These are phyloP conservation scores for Lentithecium fluviatile DNA, from an alignment of 495 filamentous ascomycete genomes.

Conservation along the genomic window DNA sequence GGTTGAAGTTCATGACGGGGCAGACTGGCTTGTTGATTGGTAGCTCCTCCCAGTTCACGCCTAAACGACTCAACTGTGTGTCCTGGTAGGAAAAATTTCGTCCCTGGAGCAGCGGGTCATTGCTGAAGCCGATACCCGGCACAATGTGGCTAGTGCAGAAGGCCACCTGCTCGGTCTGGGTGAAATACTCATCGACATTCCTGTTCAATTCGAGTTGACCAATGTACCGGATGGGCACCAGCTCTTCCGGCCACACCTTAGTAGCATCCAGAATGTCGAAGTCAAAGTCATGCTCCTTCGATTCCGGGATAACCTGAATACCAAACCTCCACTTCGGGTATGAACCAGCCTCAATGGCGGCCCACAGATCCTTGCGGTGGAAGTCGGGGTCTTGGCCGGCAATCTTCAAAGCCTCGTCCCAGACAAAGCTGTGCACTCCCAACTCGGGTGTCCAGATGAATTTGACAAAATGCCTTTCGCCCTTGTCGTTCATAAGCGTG, in stretches of 20 bases:
- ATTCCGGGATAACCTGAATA: conserved; percentile 72
- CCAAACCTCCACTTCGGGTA: conserved; percentile 85
- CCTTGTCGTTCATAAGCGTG: conserved; percentile 67
- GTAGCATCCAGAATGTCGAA: conserved; percentile 93
- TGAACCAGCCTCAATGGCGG: conserved; percentile 72
- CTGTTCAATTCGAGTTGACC: conserved; percentile 80
- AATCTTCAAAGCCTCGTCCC: conserved; percentile 86
- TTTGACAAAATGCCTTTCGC: conserved; percentile 76
- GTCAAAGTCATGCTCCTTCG: conserved; percentile 74
- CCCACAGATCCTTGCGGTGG: conserved; percentile 77
- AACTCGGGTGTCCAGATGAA: conserved; percentile 76
- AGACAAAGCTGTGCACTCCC: conserved; percentile 80
- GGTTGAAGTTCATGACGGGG: conserved; percentile 77
- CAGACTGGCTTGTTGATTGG: conserved; percentile 79
- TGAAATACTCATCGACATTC: conserved; percentile 82
- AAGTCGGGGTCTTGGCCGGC: conserved; percentile 82
- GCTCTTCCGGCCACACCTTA: conserved; percentile 86
- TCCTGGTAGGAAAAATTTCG: conserved; percentile 88
- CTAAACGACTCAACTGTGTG: conserved; percentile 79
- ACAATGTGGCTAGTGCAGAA: conserved; percentile 87
- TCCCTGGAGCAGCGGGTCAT: conserved; percentile 80
- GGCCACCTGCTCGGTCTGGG: conserved; percentile 79
- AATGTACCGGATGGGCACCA: conserved; percentile 75
- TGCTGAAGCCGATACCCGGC: conserved; percentile 82
- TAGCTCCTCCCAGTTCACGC: conserved; percentile 81